phyloP scores from a whole-genome alignment of 805 yeast species.

The Candida parachauliodes region DNA sequence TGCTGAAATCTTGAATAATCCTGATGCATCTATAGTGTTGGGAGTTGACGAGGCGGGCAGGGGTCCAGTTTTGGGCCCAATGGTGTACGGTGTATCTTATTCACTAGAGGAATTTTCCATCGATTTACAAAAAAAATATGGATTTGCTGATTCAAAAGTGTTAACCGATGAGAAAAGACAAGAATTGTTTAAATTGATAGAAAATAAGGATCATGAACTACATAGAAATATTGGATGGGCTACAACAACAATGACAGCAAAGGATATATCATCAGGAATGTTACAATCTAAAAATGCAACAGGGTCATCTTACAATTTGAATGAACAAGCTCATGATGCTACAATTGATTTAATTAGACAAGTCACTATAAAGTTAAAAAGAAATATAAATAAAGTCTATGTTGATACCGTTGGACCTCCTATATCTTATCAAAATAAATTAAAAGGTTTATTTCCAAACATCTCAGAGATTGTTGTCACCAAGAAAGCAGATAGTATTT shows the following conservation, averaged over 20 bases:
- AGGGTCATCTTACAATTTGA: constrained; percentile 64
- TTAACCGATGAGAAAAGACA: constrained; percentile 70
- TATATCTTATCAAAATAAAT: constrained; percentile 69
- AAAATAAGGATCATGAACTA: constrained; percentile 43
- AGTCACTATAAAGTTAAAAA: constrained; percentile 41
- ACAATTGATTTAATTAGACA: constrained; percentile 76
- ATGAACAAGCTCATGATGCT: constrained; percentile 95
- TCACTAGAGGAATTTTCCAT: constrained; percentile 53
- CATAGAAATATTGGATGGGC: constrained; percentile 77
- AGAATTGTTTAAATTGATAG: constrained; percentile 56
- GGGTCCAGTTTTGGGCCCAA: constrained; percentile 96
- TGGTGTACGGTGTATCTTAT: constrained; percentile 92
- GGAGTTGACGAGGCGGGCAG: constrained; percentile 99
- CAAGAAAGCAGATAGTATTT: constrained; percentile 91
- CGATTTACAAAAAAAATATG: constrained; percentile 51
- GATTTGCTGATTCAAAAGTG: constrained; percentile 92
- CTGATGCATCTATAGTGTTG: constrained; percentile 46
- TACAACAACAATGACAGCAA: constrained; percentile 77
- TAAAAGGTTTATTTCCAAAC: constrained; percentile 64
- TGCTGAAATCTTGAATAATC: constrained; percentile 22
- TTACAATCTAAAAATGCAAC: constrained; percentile 43
- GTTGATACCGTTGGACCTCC: constrained; percentile 99
- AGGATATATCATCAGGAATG: constrained; percentile 89
- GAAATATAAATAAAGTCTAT: constrained; percentile 61
- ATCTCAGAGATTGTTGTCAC: constrained; percentile 69